Base-by-base conservation (phyloP, 352 stramenopile genomes). In the Phytophthora palmivora region DNA sequence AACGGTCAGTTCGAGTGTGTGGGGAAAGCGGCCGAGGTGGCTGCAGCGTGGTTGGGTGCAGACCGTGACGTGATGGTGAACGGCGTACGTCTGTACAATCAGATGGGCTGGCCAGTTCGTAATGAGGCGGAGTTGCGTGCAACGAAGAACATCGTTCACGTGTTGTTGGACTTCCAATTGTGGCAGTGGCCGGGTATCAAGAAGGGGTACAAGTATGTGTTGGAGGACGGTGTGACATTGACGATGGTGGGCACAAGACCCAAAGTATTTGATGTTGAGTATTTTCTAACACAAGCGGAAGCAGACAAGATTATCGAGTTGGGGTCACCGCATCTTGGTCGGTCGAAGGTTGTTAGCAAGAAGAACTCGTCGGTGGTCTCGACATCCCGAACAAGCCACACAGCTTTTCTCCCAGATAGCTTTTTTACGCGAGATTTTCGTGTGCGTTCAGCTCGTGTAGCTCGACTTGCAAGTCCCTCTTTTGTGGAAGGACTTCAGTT, bases 161-260 rank as follows among this genome's bases (percentile, higher is more conserved):
- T 95, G 22, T 47, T 95, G 58, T 54, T 95, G 43, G 87, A 95
- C 49, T 93, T 91, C 66, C 84, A 95, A 67, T 56, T 91, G 52
- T 95, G 87, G 87, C 72, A 88, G 14, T 95, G 87, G 87, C 87
- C 87, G 0, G 87, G 84, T 41, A 94, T 95, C 60, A 73, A 86
- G 62, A 87, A 88, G 45, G 87, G 87, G 10, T 65, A 92, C 73
- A 80, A 78, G 59, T 93, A 92, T 60, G 58, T 74, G 22, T 50
- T 94, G n/a, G 83, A 91, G 24, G 72, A 89, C 36, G 82, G 79
- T 45, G 78, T 91, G 41, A 76, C 65, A 61, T 69, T 94, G 49
- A 92, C 73, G 37, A 94, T 69, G 3, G 79, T 92, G 2, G 79
- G 82, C 0, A 58, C 82, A 2, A 67, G 53, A 0, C 86, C 86